phyloP scores from a whole-genome alignment of 1,284 basidiomycete genomes.

The Ganoderma multipileum region DNA sequence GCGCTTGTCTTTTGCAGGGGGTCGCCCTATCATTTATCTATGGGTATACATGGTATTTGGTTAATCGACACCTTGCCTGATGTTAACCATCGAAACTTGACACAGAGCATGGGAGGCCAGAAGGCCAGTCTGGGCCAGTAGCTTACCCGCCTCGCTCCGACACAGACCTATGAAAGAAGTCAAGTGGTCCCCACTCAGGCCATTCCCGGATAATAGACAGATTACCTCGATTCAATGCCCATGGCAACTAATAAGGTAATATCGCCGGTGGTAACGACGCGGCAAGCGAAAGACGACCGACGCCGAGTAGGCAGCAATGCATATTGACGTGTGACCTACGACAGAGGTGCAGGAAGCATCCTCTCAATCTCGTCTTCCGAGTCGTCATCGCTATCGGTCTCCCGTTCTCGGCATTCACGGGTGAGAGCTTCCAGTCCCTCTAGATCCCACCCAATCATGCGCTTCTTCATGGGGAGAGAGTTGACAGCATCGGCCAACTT shows the following conservation, averaged over 20 bases:
- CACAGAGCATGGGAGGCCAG: background rate
- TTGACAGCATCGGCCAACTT: constrained; percentile 53
- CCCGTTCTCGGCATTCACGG: constrained; percentile 39
- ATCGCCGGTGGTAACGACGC: background rate
- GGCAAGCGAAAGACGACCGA: background rate
- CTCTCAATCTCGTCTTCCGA: constrained; percentile 44
- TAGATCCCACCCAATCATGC: constrained; percentile 70
- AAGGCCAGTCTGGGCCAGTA: background rate
- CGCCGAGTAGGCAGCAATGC: background rate
- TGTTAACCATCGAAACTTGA: background rate
- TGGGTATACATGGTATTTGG: too few species aligned
- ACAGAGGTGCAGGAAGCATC: constrained; percentile 41
- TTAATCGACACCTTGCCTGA: background rate
- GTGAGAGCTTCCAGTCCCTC: constrained; percentile 68
- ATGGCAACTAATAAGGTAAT: background rate
- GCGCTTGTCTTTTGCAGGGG: background rate
- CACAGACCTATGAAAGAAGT: background rate
- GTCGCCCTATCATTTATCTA: too few species aligned
- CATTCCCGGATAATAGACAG: background rate
- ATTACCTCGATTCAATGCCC: background rate
- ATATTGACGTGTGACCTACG: background rate
- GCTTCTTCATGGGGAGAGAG: constrained; percentile 55
- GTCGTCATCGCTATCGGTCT: constrained; percentile 46
- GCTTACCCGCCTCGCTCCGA: background rate
- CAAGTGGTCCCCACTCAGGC: background rate